Evolutionary conservation across 805 yeast species (phyloP).

Genomic region (Alloascoidea hylecoeti): DNA sequence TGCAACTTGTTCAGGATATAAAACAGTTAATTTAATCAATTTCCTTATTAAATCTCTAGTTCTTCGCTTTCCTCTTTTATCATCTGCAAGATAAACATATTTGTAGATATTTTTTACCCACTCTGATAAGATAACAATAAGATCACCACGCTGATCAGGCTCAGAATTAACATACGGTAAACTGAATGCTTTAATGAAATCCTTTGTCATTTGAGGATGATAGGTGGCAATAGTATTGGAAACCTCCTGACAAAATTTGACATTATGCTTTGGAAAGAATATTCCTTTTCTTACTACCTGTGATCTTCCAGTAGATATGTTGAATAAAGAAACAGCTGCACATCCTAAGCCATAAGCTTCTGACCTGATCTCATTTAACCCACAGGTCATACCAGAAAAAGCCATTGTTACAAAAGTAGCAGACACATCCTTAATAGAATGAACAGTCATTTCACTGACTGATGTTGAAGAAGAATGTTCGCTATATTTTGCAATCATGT

Average conservation of each 20-base stretch:
- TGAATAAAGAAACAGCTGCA: slow-evolving; percentile 43
- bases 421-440: slow-evolving; percentile 26
- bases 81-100: slow-evolving; percentile 36
- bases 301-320: slow-evolving; percentile 43
- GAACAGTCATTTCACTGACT: slow-evolving; percentile 1
- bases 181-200: slow-evolving; percentile 36
- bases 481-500: slow-evolving; percentile 11
- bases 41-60: slow-evolving; percentile 47
- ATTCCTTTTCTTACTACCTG: slow-evolving; percentile 41
- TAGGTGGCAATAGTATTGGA: slow-evolving; percentile 40
- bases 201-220: slow-evolving; percentile 45
- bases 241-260: slow-evolving; percentile 42
- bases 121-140: slow-evolving; percentile 33
- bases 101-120: slow-evolving; percentile 61
- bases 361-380: slow-evolving; percentile 41
- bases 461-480: not conserved
- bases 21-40: slow-evolving; percentile 42
- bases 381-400: slow-evolving; percentile 53
- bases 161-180: slow-evolving; percentile 30
- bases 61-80: slow-evolving; percentile 43
- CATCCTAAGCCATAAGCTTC: slow-evolving; percentile 52
- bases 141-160: slow-evolving; percentile 9
- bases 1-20: slow-evolving; percentile 31
- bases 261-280: slow-evolving; percentile 54
- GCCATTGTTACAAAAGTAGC: slow-evolving; percentile 52